Evolutionary conservation across 345 rosid species (phyloP).

Genomic region (Eucalyptus polybractea): DNA sequence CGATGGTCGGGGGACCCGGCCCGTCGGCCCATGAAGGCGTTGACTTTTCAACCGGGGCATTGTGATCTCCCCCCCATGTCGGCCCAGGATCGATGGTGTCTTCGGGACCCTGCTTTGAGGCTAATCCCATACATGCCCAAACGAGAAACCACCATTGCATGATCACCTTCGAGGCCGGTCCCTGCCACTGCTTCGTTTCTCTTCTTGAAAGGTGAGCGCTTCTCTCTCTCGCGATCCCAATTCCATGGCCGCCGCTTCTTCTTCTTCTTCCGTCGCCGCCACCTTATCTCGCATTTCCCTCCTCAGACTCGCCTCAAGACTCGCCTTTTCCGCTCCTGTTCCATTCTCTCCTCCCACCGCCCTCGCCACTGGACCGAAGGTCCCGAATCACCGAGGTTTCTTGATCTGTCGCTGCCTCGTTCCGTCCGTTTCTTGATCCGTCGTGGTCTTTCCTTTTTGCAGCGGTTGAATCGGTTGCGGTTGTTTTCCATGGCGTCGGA

Average conservation of each 20-base stretch:
- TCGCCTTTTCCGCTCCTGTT: neutral
- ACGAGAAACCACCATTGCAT: neutral
- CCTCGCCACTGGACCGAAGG: neutral
- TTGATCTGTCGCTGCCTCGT: neutral
- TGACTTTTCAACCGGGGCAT: neutral
- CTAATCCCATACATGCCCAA: neutral
- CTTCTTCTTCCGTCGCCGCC: neutral
- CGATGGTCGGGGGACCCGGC: neutral
- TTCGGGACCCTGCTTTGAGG: neutral
- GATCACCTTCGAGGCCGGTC: neutral
- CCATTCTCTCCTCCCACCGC: neutral
- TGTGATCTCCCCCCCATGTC: neutral
- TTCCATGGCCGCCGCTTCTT: neutral
- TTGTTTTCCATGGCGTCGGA: constrained; percentile 65
- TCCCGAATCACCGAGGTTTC: neutral
- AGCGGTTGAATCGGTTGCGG: constrained; percentile 28
- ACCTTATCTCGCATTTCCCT: neutral
- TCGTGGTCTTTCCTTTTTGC: neutral
- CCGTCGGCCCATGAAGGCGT: neutral
- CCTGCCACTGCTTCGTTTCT: neutral
- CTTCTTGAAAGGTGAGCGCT: neutral
- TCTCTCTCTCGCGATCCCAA: neutral
- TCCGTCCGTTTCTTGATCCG: neutral
- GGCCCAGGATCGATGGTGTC: neutral
- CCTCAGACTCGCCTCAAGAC: neutral